Evolutionary conservation across 2,329 filamentous ascomycete species (phyloP), one percentile per base, ranked within the genome.

Genomic region (Epichloe gansuensis): DNA sequence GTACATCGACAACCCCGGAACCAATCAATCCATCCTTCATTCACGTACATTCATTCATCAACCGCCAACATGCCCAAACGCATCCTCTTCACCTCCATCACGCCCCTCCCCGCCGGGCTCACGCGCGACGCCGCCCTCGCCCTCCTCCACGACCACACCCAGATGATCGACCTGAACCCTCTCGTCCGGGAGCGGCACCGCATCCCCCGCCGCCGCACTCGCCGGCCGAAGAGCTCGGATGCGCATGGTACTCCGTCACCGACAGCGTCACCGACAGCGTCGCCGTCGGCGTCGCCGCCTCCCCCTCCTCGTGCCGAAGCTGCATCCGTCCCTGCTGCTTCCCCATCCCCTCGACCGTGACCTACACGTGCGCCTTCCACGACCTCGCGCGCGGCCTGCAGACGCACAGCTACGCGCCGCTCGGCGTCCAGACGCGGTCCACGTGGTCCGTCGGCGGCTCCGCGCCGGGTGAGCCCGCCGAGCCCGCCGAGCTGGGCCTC

Each of bases 131-230:
- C 80, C n/a, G 87, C 88, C 43, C 66, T 94, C 57, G 75, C 80
- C 51, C 87, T 88, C 59, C 81, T 95, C 35, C 87, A 89, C 66
- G 77, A 85, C 66, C 88, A 94, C 69, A 67, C 76, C 48, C 83
- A 83, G 60, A 94, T 95, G 84, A 94, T 95, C 62, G 85, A 91
- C 63, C 74, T 95, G 53, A 95, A 94, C 67, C 89, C 89, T 1
- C 75, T 94, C 47, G 85, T 95, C 52, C 81, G 85, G 56, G 82
- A 86, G 55, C 79, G 87, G 53, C 77, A 83, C 59, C 75, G 75
- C 35, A 88, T 88, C 67, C 75, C 78, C 76, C 87, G 2, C 88
- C 88, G 0, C 62, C 75, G 25, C 77, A 83, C 62, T 83, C 85
- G 12, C 73, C 79, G 0, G 71, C 80, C 15, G 87, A 93, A 59